phyloP scores from a whole-genome alignment of 129 eudicot species.

The Tagetes erecta region DNA sequence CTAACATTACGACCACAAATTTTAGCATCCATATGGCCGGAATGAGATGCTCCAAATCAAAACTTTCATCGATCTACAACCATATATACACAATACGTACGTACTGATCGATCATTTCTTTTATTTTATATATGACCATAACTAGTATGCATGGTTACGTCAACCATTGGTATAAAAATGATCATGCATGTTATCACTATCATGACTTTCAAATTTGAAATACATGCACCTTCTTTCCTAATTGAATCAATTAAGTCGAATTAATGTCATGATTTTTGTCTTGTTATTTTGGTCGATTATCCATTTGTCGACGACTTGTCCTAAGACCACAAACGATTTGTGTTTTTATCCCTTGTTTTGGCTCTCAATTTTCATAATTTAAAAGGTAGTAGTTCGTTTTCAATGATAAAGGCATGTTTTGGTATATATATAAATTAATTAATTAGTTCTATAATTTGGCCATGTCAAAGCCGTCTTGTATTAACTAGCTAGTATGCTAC shows the following conservation, averaged over 20 bases:
- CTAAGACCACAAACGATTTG: background rate
- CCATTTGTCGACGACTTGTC: background rate
- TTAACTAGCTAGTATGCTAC: background rate
- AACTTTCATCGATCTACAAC: background rate
- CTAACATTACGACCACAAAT: conserved; percentile 11
- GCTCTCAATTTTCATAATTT: background rate
- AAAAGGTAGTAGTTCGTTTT: conserved; percentile 8
- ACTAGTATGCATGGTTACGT: too few relatives aligned
- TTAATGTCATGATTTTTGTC: background rate
- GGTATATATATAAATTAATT: conserved; percentile 4
- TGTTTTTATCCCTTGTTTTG: conserved; percentile 19
- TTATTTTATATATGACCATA: too few relatives aligned
- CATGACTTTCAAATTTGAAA: too few relatives aligned
- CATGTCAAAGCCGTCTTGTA: conserved; percentile 31
- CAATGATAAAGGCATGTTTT: conserved; percentile 21
- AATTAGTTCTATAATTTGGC: conserved; percentile 26
- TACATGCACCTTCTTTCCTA: background rate
- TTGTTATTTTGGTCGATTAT: background rate
- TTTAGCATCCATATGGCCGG: background rate
- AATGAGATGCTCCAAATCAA: conserved; percentile 20
- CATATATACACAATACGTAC: background rate
- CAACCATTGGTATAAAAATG: too few relatives aligned
- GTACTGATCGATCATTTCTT: too few relatives aligned
- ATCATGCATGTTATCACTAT: too few relatives aligned
- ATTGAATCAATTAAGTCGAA: background rate